phyloP scores from a whole-genome alignment of 805 yeast species.

The Candida vartiovaarae region DNA sequence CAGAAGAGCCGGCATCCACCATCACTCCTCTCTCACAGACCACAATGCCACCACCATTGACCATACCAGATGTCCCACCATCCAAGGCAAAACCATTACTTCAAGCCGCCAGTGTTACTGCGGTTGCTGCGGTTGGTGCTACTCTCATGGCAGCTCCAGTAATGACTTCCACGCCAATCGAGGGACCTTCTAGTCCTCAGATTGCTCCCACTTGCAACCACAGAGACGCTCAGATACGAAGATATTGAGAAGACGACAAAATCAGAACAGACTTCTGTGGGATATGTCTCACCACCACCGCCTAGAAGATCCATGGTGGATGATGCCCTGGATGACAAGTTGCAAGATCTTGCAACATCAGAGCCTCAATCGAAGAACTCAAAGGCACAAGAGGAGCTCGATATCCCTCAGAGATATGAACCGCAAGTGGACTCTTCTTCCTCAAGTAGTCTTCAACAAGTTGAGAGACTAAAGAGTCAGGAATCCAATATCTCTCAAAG shows the following conservation, averaged over 20 bases:
- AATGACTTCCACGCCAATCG: too few species aligned
- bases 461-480: background rate
- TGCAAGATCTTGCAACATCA: too few species aligned
- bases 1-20: background rate
- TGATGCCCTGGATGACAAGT: background rate
- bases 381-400: conserved; percentile 2
- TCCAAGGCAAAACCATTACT: background rate
- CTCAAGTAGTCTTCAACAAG: background rate
- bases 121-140: background rate
- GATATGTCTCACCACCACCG: too few species aligned
- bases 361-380: background rate
- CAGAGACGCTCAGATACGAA: background rate
- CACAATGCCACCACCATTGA: background rate
- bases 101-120: background rate
- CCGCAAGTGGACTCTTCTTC: background rate
- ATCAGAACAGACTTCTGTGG: too few species aligned
- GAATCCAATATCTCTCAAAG: conserved; percentile 7
- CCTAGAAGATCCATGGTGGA: background rate
- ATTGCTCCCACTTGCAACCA: background rate
- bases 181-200: too few species aligned
- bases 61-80: background rate
- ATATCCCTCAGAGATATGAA: conserved; percentile 5
- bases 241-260: background rate
- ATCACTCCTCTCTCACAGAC: too few species aligned
- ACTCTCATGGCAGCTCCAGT: background rate